Conservation (phyloP, 805 yeast species). For the Yarrowia yakushimensis region DNA sequence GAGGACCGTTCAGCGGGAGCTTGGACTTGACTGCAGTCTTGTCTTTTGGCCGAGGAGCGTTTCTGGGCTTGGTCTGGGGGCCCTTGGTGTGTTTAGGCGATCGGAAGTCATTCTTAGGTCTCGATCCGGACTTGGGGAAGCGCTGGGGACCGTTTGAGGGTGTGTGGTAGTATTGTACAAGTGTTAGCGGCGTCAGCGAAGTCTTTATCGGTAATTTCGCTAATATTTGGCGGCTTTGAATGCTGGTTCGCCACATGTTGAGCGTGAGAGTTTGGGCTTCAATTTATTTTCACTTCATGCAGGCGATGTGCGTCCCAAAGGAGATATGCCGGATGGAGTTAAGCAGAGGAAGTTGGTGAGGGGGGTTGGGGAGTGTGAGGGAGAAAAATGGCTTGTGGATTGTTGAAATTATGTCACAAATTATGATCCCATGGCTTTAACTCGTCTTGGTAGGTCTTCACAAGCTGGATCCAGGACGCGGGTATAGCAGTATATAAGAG, state of each 20-base stretch:
- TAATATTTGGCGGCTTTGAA: neutral
- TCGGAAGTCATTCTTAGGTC: neutral
- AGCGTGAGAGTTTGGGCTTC: neutral
- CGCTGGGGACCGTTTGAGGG: neutral
- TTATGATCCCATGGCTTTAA: no score
- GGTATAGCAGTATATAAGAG: no score
- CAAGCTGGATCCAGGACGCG: no score
- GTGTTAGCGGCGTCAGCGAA: neutral
- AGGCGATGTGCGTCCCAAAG: constrained; percentile 5
- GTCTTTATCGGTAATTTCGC: neutral
- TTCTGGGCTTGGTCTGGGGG: neutral
- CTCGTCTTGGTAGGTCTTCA: no score
- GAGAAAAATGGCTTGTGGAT: no score
- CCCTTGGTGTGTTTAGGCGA: neutral
- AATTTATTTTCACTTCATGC: constrained; percentile 22
- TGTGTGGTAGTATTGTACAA: neutral
- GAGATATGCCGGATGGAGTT: constrained; percentile 10
- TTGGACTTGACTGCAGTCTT: neutral
- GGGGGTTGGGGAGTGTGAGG: no score
- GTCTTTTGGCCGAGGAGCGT: constrained; percentile 3
- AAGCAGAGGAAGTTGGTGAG: neutral
- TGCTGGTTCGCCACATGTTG: constrained; percentile 20
- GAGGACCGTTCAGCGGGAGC: constrained; percentile 2
- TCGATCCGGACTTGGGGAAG: neutral
- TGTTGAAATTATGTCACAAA: no score